Base-by-base conservation (phyloP, 306 rosid species). In the Boehmeria nivea region DNA sequence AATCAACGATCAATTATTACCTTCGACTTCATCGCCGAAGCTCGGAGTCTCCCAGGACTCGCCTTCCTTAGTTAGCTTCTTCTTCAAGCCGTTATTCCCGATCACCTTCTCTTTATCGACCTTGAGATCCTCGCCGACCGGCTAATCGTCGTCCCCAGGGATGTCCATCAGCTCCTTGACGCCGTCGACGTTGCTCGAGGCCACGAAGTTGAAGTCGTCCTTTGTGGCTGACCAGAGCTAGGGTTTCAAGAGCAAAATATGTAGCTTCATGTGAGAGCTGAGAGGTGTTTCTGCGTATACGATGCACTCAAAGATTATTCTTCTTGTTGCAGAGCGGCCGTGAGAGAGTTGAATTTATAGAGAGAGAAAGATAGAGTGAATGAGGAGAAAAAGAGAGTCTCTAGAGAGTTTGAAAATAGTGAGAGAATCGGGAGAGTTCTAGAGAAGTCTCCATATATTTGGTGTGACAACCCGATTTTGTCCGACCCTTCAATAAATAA, bases 101-200 rank as follows among this genome's bases (percentile, higher is more conserved):
- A 84, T 80, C 69, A 79, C 90, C 74, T 72, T 82, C 77, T 84
- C 94, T 7, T 84, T 88, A 1, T 90, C 94, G 37, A 82, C 86
- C 78, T 88, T 88, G 27, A 49, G 61, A 21, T 14, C 27, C 12
- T 81, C 55, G 69, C 70, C 40, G 38, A 20, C 40, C 6, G 65
- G 39, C 17, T 43, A 7, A 0, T 23, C 67, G 18, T 65, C 82
- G 0, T 69, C 87, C 42, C 65, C 80, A 0, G 79, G 78, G 36
- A 80, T 22, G n/a, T 38, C 83, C 86, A 78, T 70, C 15, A 9
- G 44, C 44, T 54, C 75, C 40, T 76, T 65, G 6, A 57, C 22
- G 26, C 23, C 68, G 12, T 59, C 25, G 31, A 33, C 53, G n/a
- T 43, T 51, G 40, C 45, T 11, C 0, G 49, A 65, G 14, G 64